Conservation (phyloP, 768 basidiomycete genomes). For the Crepidotus variabilis region DNA sequence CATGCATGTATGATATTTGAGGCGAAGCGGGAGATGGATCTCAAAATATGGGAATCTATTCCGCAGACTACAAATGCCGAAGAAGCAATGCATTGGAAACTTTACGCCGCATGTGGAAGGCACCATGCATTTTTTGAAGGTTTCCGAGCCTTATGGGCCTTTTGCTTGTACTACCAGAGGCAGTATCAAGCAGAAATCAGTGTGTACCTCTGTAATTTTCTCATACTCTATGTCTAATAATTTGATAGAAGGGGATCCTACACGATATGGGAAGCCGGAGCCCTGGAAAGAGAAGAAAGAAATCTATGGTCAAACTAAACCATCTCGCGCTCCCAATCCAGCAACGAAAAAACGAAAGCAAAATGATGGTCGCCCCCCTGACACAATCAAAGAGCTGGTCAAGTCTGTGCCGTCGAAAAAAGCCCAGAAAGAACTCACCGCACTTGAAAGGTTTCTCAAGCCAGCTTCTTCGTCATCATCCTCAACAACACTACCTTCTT, state of each 20-base stretch:
- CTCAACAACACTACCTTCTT: no score
- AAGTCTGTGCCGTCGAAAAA: not conserved
- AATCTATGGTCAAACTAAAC: slow-evolving; percentile 19
- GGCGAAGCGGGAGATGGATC: slow-evolving; percentile 24
- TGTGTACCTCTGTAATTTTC: no score
- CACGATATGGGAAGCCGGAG: slow-evolving; percentile 21
- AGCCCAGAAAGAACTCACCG: not conserved
- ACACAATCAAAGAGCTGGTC: slow-evolving; percentile 1
- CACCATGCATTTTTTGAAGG: slow-evolving; percentile 21
- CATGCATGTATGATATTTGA: slow-evolving; percentile 27
- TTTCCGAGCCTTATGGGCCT: slow-evolving; percentile 5
- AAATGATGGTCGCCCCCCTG: slow-evolving; percentile 21
- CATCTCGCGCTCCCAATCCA: slow-evolving; percentile 5
- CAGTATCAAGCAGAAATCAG: slow-evolving; percentile 6
- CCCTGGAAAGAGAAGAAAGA: slow-evolving; percentile 19
- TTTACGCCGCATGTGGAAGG: slow-evolving; percentile 24
- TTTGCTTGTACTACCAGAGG: slow-evolving; percentile 18
- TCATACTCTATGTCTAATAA: no score
- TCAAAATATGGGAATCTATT: slow-evolving; percentile 25
- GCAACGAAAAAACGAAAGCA: slow-evolving; percentile 10
- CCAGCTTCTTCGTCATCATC: not conserved
- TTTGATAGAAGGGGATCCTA: slow-evolving; percentile 17
- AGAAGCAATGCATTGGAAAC: slow-evolving; percentile 31
- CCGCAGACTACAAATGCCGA: slow-evolving; percentile 31
- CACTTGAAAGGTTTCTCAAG: not conserved